Base-by-base conservation (phyloP, 208 protist genomes). In the Trypanosoma theileri region DNA sequence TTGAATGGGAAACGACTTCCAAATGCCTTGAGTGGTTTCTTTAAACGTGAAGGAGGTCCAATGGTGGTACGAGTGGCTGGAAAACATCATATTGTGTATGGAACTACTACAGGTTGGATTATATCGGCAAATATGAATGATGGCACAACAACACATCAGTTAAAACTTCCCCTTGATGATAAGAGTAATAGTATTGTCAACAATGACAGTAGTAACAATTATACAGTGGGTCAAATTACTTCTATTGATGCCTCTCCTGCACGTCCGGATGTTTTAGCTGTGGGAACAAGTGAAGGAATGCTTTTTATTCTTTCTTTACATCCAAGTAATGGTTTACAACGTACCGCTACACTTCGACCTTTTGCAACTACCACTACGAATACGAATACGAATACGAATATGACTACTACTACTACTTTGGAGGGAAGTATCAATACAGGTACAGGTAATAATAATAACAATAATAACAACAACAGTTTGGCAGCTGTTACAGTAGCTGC, bases 121-220 rank as follows among this genome's bases (percentile, higher is more conserved):
- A 80, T 93, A 56, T 93, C 91, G 21, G 68, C 87, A 14, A 96
- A 94, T 75, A 85, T 84, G 22, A 85, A 83, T 46, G 75, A 86
- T 41, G 82, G 86, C 1, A 41, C 70, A 21, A 65, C 69, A 44
- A 58, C 50, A 11, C 68, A 51, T 19, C 63, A 73, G 66, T 14
- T 59, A 54, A 46, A 44, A 44, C 22, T 69, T 58, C 44, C 61
- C 58, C 42, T 64, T 16, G 35, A 28, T 2, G 35, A 57, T 19
- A n/a, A 40, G 6, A 64, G 10, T 42, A 44, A 21, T 22, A 69
- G 26, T 19, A 22, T 4, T 4, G 42, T 59, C 6, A 48, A 46
- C 11, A 60, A 12, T n/a, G 41, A 46, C 17, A 46, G 7, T 41
- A 45, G 56, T 60, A 3, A 26, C 7, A 26, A 4, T 28, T 14